Conservation (phyloP, 2,329 filamentous ascomycete species). For the Aureobasidium vineae region DNA sequence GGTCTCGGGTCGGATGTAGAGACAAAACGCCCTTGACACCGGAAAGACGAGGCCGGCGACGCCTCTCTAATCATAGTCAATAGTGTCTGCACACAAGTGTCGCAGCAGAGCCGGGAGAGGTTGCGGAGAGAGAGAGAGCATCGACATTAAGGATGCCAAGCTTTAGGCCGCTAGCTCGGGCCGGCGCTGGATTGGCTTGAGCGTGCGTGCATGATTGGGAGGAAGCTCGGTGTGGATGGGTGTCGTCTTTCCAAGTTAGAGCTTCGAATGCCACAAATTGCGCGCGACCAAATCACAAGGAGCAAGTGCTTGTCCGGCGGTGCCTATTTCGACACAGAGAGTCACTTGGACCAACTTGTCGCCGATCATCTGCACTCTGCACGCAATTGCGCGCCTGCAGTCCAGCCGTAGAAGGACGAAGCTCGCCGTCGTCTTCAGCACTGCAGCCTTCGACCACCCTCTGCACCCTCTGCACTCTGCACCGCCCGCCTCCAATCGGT, state of each 20-base stretch:
- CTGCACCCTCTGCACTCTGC: background rate
- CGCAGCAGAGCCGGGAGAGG: slow-evolving; percentile 7
- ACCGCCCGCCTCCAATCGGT: slow-evolving; percentile 25
- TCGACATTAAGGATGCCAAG: background rate
- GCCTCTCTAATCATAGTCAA: slow-evolving; percentile 15
- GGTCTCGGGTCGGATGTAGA: slow-evolving; percentile 20
- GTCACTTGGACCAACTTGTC: slow-evolving; percentile 18
- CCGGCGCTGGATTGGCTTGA: slow-evolving; percentile 20
- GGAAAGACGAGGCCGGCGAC: slow-evolving; percentile 21
- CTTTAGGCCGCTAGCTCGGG: slow-evolving; percentile 13
- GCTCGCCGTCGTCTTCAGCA: slow-evolving; percentile 14
- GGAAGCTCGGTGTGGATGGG: slow-evolving; percentile 7
- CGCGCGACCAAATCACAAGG: slow-evolving; percentile 26
- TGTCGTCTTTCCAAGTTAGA: slow-evolving; percentile 1
- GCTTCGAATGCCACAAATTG: slow-evolving; percentile 12
- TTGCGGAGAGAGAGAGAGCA: slow-evolving; percentile 7
- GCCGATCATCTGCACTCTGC: slow-evolving; percentile 52
- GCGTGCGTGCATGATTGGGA: slow-evolving; percentile 23
- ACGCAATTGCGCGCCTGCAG: slow-evolving; percentile 41
- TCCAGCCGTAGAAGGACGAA: background rate
- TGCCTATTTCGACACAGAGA: slow-evolving; percentile 25
- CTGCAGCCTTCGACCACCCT: slow-evolving; percentile 19
- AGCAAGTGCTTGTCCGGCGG: slow-evolving; percentile 16
- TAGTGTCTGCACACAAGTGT: background rate
- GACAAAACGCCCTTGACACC: slow-evolving; percentile 18